Evolutionary conservation across 441 rosid genomes (phyloP).

Genomic region (Mallotus japonicus): DNA sequence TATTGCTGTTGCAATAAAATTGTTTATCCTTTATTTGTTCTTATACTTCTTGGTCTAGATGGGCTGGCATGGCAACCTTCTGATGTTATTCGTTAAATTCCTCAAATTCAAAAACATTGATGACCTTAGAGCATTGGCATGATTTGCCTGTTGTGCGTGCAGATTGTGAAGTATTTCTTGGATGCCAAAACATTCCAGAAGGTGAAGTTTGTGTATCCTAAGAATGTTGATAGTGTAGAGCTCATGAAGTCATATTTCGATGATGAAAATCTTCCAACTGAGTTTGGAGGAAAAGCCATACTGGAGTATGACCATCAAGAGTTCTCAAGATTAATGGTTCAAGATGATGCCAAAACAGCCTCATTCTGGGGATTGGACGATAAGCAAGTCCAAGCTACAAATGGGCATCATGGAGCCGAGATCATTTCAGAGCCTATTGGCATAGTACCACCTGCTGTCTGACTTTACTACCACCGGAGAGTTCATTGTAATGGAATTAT

Average conservation of each 20-base stretch:
- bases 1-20: not conserved
- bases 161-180: conserved; percentile 87
- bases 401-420: conserved; percentile 52
- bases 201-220: conserved; percentile 93
- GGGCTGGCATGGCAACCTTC: not conserved
- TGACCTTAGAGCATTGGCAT: not conserved
- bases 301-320: conserved; percentile 80
- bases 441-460: conserved; percentile 38
- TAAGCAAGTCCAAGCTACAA: conserved; percentile 33
- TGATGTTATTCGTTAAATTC: too few species aligned
- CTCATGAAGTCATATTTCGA: conserved; percentile 75
- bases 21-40: not conserved
- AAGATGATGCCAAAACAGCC: conserved; percentile 70
- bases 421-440: conserved; percentile 52
- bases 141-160: conserved; percentile 16
- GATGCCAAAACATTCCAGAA: conserved; percentile 82
- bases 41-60: too few species aligned
- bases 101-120: not conserved
- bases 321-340: conserved; percentile 68
- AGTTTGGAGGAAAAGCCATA: conserved; percentile 74
- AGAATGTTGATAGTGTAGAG: conserved; percentile 76
- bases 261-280: conserved; percentile 75
- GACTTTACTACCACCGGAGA: conserved; percentile 10
- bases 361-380: conserved; percentile 56
- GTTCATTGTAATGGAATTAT: not conserved